phyloP scores from a whole-genome alignment of 345 rosid genomes.

The Aquilaria sinensis region DNA sequence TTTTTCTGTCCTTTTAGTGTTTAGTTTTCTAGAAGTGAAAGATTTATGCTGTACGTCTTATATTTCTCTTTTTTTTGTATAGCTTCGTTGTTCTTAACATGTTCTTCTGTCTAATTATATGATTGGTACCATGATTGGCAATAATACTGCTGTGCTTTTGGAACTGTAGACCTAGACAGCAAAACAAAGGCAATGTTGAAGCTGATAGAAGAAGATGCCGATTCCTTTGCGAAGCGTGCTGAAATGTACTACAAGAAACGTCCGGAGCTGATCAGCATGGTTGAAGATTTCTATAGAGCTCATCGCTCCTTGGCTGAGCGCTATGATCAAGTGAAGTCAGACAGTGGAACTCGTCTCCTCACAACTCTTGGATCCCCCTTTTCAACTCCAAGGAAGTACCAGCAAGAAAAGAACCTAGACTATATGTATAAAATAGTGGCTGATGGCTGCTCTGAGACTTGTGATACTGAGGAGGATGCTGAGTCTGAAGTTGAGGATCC shows the following conservation, averaged over 20 bases:
- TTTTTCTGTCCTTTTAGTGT: too few species aligned
- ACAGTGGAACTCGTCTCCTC: conserved; percentile 33
- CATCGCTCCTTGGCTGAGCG: conserved; percentile 74
- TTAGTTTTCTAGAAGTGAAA: background rate
- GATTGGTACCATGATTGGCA: background rate
- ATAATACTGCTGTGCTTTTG: background rate
- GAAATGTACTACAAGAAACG: conserved; percentile 89
- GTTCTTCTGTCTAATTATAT: background rate
- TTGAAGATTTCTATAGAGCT: conserved; percentile 64
- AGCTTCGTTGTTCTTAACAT: background rate
- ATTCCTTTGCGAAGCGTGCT: conserved; percentile 87
- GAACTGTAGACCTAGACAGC: conserved; percentile 51
- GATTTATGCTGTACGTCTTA: background rate
- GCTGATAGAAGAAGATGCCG: conserved; percentile 76
- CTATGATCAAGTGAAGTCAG: conserved; percentile 61
- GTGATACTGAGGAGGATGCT: conserved; percentile 39
- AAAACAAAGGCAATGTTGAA: conserved; percentile 68
- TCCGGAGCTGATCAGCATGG: conserved; percentile 68
- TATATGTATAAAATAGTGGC: conserved; percentile 19
- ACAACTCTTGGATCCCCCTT: conserved; percentile 44
- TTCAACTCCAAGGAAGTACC: conserved; percentile 20
- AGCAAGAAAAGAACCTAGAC: conserved; percentile 18
- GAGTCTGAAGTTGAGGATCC: conserved; percentile 81
- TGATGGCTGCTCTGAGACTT: conserved; percentile 39
- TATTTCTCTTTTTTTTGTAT: background rate